Evolutionary conservation across 257 asterid genomes (phyloP), one percentile per base, ranked within the genome.

Genomic region (Thymus mandschuricus): DNA sequence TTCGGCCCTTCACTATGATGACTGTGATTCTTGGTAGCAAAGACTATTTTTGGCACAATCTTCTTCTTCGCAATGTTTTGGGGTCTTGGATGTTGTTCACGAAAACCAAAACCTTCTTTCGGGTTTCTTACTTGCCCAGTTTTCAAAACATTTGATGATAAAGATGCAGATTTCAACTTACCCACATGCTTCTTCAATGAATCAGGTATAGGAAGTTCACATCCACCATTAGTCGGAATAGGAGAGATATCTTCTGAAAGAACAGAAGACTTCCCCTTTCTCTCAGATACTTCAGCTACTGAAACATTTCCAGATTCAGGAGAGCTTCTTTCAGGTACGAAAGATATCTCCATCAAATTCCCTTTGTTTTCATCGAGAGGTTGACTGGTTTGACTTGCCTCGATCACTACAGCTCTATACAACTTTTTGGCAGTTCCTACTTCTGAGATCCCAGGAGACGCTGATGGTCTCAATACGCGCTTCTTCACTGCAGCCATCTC

Each of bases 401-500:
- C 86, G 40, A 78, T 64, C 30, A 75, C 80, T 57, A 76, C 81
- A 50, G 79, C 75, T 60, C 81, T 75, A 75, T 81, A 70, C 83
- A 81, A 68, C 66, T 79, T 85, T 76, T 76, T 83, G 78, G 80
- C 62, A 57, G 86, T 78, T 74, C 86, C 90, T 9, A 75, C 69
- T 79, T 81, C 85, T 1, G 84, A 77, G 61, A 74, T 55, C 54
- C 81, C 83, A 3, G 90, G 79, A 35, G 85, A 78, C 61, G 84
- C 74, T 8, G 91, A 78, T 2, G 80, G 81, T 76, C 84, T 88
- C 5, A 82, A 75, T 62, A 81, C 48, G 41, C 88, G 82, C 68
- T 86, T 92, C 87, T 88, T 94, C 62, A 85, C 75, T 59, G 97
- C 90, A 45, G 98, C 98, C 93, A 91, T 87, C 79, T 87, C 97